phyloP scores from a whole-genome alignment of 2,329 filamentous ascomycete species.

The Botrytis fabae region DNA sequence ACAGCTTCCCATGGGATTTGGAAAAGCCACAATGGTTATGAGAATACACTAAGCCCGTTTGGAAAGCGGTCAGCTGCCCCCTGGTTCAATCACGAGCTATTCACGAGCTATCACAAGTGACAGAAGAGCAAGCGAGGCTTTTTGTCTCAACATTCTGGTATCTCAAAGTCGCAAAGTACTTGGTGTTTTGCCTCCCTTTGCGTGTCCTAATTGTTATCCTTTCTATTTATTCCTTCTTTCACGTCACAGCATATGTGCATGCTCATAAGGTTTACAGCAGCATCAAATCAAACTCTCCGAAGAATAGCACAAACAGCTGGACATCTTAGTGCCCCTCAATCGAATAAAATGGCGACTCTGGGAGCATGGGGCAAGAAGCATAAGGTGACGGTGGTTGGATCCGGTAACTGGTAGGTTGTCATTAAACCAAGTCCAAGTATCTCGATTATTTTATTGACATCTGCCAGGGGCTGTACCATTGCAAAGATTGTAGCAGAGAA shows the following conservation, averaged over 20 bases:
- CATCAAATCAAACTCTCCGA: slow-evolving; percentile 29
- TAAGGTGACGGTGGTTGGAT: slow-evolving; percentile 92
- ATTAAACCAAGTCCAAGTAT: background rate
- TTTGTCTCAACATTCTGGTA: background rate
- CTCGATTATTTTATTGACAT: slow-evolving; percentile 20
- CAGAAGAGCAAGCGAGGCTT: slow-evolving; percentile 12
- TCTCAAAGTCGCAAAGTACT: background rate
- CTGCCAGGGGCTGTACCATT: slow-evolving; percentile 85
- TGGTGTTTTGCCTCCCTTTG: slow-evolving; percentile 12
- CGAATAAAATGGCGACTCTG: slow-evolving; percentile 40
- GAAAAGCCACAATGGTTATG: slow-evolving; percentile 3
- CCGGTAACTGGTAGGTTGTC: slow-evolving; percentile 80
- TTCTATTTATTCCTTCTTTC: background rate
- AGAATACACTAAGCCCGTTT: slow-evolving; percentile 1
- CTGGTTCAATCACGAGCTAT: slow-evolving; percentile 3
- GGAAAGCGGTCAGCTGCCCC: slow-evolving; percentile 11
- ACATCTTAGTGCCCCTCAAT: slow-evolving; percentile 29
- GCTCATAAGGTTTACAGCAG: slow-evolving; percentile 29
- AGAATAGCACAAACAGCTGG: slow-evolving; percentile 29
- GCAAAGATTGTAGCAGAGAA: slow-evolving; percentile 97
- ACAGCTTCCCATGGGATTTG: slow-evolving; percentile 8
- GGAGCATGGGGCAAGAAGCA: slow-evolving; percentile 68
- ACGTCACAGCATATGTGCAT: slow-evolving; percentile 23
- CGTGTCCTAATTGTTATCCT: background rate
- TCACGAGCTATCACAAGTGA: slow-evolving; percentile 13